Conservation (phyloP, 164 flowering plant species). For the Sedum album region DNA sequence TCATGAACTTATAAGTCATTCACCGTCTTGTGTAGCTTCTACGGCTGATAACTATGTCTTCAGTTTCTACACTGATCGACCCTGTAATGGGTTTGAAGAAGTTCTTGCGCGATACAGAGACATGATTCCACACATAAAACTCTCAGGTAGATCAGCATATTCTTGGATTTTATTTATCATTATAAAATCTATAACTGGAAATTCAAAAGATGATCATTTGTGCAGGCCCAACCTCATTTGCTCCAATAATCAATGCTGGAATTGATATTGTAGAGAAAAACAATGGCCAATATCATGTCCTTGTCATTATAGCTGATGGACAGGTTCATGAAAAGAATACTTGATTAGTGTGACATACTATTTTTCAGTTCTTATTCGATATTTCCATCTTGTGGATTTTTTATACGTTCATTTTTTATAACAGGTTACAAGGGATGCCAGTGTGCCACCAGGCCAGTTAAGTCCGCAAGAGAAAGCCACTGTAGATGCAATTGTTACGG, state of each 20-base stretch:
- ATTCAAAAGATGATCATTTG: neutral
- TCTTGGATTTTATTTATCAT: neutral
- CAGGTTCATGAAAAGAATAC: slow-evolving; percentile 37
- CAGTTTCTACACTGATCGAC: slow-evolving; percentile 68
- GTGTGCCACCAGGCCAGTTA: slow-evolving; percentile 41
- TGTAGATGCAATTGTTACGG: slow-evolving; percentile 59
- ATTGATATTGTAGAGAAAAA: slow-evolving; percentile 70
- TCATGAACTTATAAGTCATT: neutral
- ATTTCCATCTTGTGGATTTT: neutral
- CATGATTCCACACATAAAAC: slow-evolving; percentile 52
- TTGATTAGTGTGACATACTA: neutral
- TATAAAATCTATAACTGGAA: neutral
- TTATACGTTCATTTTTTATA: neutral
- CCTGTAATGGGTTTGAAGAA: slow-evolving; percentile 78
- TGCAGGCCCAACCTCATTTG: slow-evolving; percentile 88
- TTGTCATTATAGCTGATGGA: slow-evolving; percentile 89
- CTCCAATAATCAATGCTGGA: slow-evolving; percentile 71
- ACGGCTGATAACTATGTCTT: slow-evolving; percentile 75
- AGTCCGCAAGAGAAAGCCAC: slow-evolving; percentile 81
- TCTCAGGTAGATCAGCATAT: slow-evolving; percentile 47
- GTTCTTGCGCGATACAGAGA: slow-evolving; percentile 68
- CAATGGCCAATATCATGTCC: slow-evolving; percentile 76
- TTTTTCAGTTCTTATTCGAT: neutral
- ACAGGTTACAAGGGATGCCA: slow-evolving; percentile 58
- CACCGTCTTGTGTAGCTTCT: slow-evolving; percentile 37